Conservation (phyloP, 306 rosid species). For the Boehmeria nivea region DNA sequence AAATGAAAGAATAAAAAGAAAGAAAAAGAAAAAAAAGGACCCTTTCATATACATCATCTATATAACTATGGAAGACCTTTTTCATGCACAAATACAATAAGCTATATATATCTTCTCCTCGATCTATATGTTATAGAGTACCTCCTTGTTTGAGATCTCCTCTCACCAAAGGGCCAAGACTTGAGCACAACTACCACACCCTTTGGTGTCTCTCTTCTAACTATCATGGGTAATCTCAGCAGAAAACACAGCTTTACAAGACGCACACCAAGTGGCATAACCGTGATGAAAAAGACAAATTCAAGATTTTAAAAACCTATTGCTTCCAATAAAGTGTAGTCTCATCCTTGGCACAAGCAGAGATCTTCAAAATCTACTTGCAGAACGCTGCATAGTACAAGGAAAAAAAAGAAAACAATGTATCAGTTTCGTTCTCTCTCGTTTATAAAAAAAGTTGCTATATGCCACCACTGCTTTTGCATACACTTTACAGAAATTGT, state of each 20-base stretch:
- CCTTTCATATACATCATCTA: conserved; percentile 15
- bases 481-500: background rate
- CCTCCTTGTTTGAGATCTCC: conserved; percentile 19
- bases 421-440: background rate
- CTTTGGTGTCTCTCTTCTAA: conserved; percentile 20
- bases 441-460: background rate
- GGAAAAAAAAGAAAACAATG: background rate
- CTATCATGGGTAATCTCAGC: conserved; percentile 21
- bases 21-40: background rate
- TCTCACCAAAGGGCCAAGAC: conserved; percentile 22
- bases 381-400: conserved; percentile 27
- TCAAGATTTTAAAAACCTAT: conserved; percentile 26
- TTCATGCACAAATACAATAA: conserved; percentile 17
- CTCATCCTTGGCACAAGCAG: too few species aligned
- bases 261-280: too few species aligned
- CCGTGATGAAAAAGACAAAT: conserved; percentile 25
- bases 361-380: conserved; percentile 25
- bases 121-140: conserved; percentile 11
- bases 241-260: conserved; percentile 46
- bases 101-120: conserved; percentile 5
- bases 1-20: background rate
- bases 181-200: conserved; percentile 11
- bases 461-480: background rate
- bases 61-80: background rate
- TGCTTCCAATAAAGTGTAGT: conserved; percentile 29